phyloP scores from a whole-genome alignment of 1,139 yeast species.

The Scheffersomyces cryptocercus region DNA sequence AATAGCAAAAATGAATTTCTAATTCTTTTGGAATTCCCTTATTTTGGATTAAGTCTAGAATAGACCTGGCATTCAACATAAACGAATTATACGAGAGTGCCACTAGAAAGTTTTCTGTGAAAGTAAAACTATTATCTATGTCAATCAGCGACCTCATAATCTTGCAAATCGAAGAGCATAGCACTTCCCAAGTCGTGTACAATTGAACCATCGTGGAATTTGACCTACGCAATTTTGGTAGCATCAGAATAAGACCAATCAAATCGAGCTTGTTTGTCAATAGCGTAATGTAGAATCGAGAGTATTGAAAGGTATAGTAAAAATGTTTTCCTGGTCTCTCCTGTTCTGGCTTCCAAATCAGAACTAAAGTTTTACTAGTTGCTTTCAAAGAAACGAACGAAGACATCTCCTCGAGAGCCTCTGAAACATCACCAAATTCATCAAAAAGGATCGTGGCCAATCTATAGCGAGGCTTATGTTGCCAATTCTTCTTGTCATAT shows the following conservation, averaged over 20 bases:
- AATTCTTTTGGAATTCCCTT: conserved; percentile 31
- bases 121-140: conserved; percentile 52
- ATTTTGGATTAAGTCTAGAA: conserved; percentile 29
- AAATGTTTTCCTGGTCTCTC: conserved; percentile 96
- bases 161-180: conserved; percentile 48
- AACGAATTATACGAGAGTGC: conserved; percentile 51
- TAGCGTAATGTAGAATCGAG: conserved; percentile 61
- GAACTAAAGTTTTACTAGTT: conserved; percentile 70
- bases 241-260: conserved; percentile 56
- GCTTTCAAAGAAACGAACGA: conserved; percentile 65
- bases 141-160: conserved; percentile 48
- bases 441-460: conserved; percentile 65
- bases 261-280: conserved; percentile 58
- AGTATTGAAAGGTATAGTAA: conserved; percentile 71
- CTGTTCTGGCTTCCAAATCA: conserved; percentile 89
- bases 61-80: conserved; percentile 34
- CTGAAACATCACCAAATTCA: conserved; percentile 50
- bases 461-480: conserved; percentile 79
- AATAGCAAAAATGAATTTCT: conserved; percentile 38
- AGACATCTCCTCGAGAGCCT: conserved; percentile 67
- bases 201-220: conserved; percentile 72
- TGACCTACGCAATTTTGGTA: conserved; percentile 73
- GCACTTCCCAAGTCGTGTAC: conserved; percentile 65
- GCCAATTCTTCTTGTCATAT: conserved; percentile 87
- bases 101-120: conserved; percentile 55